Base-by-base conservation (phyloP, 768 basidiomycete species). In the Auricularia sp. region DNA sequence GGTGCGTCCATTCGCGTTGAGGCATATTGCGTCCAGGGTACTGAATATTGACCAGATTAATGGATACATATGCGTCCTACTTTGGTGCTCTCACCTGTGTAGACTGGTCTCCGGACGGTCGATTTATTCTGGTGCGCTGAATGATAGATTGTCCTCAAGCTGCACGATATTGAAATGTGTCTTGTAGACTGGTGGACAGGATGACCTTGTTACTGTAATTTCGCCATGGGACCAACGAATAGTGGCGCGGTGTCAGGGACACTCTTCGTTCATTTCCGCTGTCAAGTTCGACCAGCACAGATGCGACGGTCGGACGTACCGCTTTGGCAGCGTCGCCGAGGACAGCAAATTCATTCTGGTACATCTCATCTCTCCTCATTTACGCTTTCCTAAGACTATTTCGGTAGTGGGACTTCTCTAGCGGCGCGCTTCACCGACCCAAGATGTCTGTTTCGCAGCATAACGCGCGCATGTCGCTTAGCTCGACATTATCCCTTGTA, bases 241-340 rank as follows among this genome's bases (percentile, higher is more conserved):
- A 5, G 85, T 99, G 10, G 97, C 97, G 3, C 84, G 95, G 64
- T 98, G 97, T 77, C 94, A 97, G 75, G 97, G 97, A 0, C 97
- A 99, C 72, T 91, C 92, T 0, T 95, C 93, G 2, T 98, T 97
- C 72, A 91, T 99, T 6, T 89, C 92, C 0, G 81, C 85, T 11
- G 83, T 98, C 18, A 88, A 89, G 1, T 98, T 98, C 73, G 97
- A 99, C 73, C 87, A 89, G n/a, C 78, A 86, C 36, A 84, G 89
- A 21, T 92, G 92, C 69, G 92, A 95, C 69, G 89, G 89, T 35
- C 82, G 94, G 39, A 92, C 93, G 51, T 96, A 98, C 71, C 84
- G 96, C 7, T 98, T 99, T 71, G 94, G 90, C 2, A 95, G 92
- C 71, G 93, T 98, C 2, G 97, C 94, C 18, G 96, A 98, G 74